Evolutionary conservation across 441 rosid genomes (phyloP).

Genomic region (Corymbia citriodora): DNA sequence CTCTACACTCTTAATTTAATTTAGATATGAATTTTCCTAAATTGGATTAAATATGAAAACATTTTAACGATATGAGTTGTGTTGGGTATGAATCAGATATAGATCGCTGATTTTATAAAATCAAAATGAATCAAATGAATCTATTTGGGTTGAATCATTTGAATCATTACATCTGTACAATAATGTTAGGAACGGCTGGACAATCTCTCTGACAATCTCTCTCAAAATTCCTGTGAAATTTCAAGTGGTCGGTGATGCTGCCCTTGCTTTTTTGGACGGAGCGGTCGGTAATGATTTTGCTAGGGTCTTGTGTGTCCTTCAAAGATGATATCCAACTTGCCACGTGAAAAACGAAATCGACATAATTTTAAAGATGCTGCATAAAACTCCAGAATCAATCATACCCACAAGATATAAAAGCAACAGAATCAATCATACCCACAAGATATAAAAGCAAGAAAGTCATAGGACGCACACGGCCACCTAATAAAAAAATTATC

Average conservation of each 20-base stretch:
- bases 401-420: neutral
- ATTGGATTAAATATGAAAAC: too few relatives aligned
- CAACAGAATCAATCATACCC: neutral
- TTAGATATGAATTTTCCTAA: too few relatives aligned
- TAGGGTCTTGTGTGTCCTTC: neutral
- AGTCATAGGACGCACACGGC: too few relatives aligned
- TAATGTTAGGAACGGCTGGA: accelerated
- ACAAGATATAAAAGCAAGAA: neutral
- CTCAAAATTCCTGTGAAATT: neutral
- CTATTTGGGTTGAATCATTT: too few relatives aligned
- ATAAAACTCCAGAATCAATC: neutral
- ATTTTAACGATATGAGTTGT: too few relatives aligned
- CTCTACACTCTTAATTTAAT: too few relatives aligned
- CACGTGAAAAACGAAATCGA: neutral
- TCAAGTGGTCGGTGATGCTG: neutral
- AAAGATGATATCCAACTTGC: neutral
- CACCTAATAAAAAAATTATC: neutral
- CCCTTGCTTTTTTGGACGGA: neutral
- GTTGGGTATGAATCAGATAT: too few relatives aligned
- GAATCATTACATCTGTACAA: neutral
- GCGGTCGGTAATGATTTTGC: neutral
- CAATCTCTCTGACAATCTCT: accelerated
- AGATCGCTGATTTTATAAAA: too few relatives aligned
- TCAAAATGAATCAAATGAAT: too few relatives aligned
- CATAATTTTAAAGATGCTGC: neutral